Conservation (phyloP, 345 rosid genomes). For the Trapa bicornis region DNA sequence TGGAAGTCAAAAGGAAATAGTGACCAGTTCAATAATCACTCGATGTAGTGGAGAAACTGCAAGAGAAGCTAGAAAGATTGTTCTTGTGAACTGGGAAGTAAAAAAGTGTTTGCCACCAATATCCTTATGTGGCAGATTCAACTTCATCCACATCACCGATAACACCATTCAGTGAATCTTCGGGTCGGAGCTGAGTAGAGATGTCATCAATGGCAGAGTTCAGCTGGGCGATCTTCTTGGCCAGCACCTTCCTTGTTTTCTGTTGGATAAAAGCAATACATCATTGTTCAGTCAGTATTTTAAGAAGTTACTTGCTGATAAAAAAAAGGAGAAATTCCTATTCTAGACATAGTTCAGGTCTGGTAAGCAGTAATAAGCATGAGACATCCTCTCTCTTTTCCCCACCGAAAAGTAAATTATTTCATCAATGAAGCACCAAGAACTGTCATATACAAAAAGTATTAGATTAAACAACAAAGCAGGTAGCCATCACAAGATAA, state of each 20-base stretch:
- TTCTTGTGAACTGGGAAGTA: not conserved
- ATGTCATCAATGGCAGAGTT: conserved; percentile 80
- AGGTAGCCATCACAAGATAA: not conserved
- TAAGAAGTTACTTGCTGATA: not conserved
- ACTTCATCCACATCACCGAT: conserved; percentile 45
- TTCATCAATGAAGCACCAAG: too few relatives aligned
- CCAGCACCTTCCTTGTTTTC: conserved; percentile 69
- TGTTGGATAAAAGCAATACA: conserved; percentile 13
- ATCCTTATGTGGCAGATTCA: conserved; percentile 41
- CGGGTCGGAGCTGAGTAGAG: conserved; percentile 62
- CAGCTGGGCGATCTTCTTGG: conserved; percentile 75
- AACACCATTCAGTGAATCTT: conserved; percentile 46
- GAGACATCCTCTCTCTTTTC: not conserved
- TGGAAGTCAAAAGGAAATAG: not conserved
- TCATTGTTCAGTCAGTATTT: not conserved
- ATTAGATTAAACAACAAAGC: not conserved
- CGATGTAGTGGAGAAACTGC: not conserved
- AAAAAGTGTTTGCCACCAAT: not conserved
- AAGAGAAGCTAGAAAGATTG: not conserved
- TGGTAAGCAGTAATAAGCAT: not conserved
- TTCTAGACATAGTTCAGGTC: not conserved
- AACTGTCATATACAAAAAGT: too few relatives aligned
- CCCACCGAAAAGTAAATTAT: too few relatives aligned
- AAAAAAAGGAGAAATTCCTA: not conserved
- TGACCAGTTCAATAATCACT: not conserved